Base-by-base conservation (phyloP, 371 early-diverging fungal species). In the Rhizomucor pusillus region DNA sequence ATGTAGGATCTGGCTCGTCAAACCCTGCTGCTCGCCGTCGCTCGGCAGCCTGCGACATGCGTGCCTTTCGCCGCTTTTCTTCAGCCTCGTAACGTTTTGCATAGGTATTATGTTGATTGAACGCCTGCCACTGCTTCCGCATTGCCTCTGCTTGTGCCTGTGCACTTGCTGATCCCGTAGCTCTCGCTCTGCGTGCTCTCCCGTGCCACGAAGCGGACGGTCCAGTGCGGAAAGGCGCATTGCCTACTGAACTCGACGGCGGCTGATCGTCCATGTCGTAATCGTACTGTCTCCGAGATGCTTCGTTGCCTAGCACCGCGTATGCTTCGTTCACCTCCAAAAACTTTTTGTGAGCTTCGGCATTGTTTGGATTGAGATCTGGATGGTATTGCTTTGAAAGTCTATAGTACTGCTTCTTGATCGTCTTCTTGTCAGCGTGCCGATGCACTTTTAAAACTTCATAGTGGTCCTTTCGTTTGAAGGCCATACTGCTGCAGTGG, bases 351-450 rank as follows among this genome's bases (percentile, higher is more conserved):
- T 88, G 86, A 2, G 86, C 86, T 34, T 72, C 73, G 19, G 86
- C 79, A 58, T 89, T 79, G 2, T 82, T 80, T 1, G 79, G 85
- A 65, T 89, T 92, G 37, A 80, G 69, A 62, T 95, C 96, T 1
- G 96, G 96, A 63, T 93, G 94, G 78, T 89, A 91, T 56, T 82
- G 68, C 75, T 90, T 91, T 14, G 92, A 91, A 24, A 91, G 72
- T 52, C 84, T 75, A 71, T 93, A 94, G 59, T 90, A 95, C 39
- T 86, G 82, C 1, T 85, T 20, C 55, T 93, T 94, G 58, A 95
- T 87, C 23, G 82, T 72, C 29, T 77, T 70, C 40, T 79, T 78
- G 29, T 83, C 81, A 1, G 89, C 86, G 18, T 65, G 49, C 4
- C 67, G 61, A 3, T 75, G 53, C 1, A 88, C 60, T 5, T 81